A percentile compares a stretch with the other conserved stretches of the same genome.
phyloP scores from a whole-genome alignment of 345 rosid species.

The Euphorbia tirucalli region DNA sequence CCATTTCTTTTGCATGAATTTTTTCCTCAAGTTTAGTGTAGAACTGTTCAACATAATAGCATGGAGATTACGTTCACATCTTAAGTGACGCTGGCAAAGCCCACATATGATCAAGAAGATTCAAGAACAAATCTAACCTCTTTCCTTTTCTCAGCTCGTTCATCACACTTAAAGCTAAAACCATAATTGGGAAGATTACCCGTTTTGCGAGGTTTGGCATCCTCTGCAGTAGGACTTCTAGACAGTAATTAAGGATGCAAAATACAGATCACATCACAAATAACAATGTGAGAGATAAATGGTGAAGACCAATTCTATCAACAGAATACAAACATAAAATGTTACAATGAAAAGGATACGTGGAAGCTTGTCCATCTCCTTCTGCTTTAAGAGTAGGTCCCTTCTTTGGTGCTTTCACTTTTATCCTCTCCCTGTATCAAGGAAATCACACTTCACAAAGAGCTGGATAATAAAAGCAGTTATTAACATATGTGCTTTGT shows the following conservation, averaged over 20 bases:
- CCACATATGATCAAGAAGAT: constrained; percentile 11
- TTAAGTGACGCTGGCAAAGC: neutral
- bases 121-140: constrained; percentile 58
- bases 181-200: constrained; percentile 95
- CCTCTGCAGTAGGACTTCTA: constrained; percentile 64
- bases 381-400: constrained; percentile 52
- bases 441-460: constrained; percentile 28
- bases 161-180: constrained; percentile 93
- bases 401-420: constrained; percentile 56
- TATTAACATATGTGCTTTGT: constrained; percentile 6
- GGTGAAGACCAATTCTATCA: constrained; percentile 9
- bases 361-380: constrained; percentile 53
- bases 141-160: constrained; percentile 95
- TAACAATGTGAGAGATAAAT: constrained; percentile 4
- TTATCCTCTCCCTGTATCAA: constrained; percentile 60
- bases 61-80: constrained; percentile 10
- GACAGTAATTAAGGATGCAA: constrained; percentile 35
- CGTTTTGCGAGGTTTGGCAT: constrained; percentile 57
- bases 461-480: constrained; percentile 7
- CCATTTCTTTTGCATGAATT: constrained; percentile 90
- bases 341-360: constrained; percentile 56
- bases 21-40: constrained; percentile 95
- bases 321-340: constrained; percentile 18
- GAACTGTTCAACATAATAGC: constrained; percentile 50
- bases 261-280: constrained; percentile 8